These are phyloP conservation scores for Funneliformis mosseae DNA, from an alignment of 192 early-diverging fungal genomes.

Conservation along the genomic window DNA sequence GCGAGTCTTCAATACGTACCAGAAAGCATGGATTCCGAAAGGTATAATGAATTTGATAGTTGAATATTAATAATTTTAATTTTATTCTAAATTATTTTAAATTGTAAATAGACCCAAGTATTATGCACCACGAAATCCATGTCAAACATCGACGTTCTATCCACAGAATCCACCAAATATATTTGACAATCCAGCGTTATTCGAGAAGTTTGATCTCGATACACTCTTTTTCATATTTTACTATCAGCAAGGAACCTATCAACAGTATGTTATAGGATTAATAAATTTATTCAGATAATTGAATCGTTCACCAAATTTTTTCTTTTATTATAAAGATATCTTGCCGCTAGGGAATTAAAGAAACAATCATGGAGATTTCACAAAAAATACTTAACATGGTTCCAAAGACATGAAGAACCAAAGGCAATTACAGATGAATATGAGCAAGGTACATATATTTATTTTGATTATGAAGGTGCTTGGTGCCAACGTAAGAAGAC, in stretches of 20 bases:
- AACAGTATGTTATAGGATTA: slow-evolving; percentile 75
- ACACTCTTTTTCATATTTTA: slow-evolving; percentile 98
- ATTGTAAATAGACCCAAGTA: slow-evolving; percentile 57
- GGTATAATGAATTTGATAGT: too few relatives aligned
- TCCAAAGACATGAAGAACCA: slow-evolving; percentile 97
- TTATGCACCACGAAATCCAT: slow-evolving; percentile 75
- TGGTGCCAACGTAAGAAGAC: slow-evolving; percentile 97
- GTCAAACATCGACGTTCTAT: slow-evolving; percentile 88
- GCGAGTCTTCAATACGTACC: slow-evolving; percentile 82
- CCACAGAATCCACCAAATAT: slow-evolving; percentile 79
- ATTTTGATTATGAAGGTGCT: slow-evolving; percentile 97
- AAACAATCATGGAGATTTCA: slow-evolving; percentile 98
- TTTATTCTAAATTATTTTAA: not conserved
- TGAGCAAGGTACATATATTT: slow-evolving; percentile 97
- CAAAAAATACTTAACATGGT: slow-evolving; percentile 98
- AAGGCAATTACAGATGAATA: slow-evolving; percentile 94
- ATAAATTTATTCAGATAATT: too few relatives aligned
- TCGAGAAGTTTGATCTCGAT: slow-evolving; percentile 92
- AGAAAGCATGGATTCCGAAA: slow-evolving; percentile 80
- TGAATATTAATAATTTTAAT: not conserved
- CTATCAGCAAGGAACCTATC: slow-evolving; percentile 94
- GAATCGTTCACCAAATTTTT: too few relatives aligned
- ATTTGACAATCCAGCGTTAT: slow-evolving; percentile 83
- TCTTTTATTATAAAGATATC: slow-evolving; percentile 53
- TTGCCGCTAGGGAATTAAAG: slow-evolving; percentile 95